Evolutionary conservation across 768 basidiomycete species (phyloP).

Genomic region (Coprinopsis sp.): DNA sequence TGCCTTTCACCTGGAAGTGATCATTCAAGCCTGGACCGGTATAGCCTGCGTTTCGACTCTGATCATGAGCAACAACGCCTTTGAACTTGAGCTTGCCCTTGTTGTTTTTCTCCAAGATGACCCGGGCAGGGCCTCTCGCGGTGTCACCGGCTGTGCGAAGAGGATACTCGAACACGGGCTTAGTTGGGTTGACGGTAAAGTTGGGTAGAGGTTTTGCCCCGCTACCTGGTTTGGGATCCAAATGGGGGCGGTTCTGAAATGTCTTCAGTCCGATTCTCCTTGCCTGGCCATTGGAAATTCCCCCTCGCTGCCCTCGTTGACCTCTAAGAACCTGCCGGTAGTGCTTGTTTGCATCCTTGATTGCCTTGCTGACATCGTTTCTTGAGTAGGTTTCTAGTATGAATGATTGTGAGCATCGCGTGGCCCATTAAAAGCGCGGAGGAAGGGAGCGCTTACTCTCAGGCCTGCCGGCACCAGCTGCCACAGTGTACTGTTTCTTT

Average conservation of each 20-base stretch:
- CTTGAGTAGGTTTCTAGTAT: not conserved
- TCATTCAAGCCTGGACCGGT: not conserved
- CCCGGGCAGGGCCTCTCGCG: not conserved
- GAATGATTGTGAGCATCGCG: not conserved
- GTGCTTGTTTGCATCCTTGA: not conserved
- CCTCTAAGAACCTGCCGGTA: too few species aligned
- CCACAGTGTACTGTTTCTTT: not conserved
- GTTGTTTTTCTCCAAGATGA: not conserved
- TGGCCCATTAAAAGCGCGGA: too few species aligned
- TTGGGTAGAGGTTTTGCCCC: not conserved
- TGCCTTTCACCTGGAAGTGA: too few species aligned
- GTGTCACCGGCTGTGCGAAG: not conserved
- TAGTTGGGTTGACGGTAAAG: not conserved
- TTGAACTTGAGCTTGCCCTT: slow-evolving; percentile 1
- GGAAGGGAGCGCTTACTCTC: not conserved
- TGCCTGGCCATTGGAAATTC: not conserved
- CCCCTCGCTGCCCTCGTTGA: not conserved
- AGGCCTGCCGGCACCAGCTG: not conserved
- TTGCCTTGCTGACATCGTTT: not conserved
- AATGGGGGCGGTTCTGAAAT: not conserved
- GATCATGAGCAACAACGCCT: not conserved
- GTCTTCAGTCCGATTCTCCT: not conserved
- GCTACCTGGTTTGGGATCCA: not conserved
- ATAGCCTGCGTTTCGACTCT: not conserved
- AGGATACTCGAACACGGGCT: not conserved